phyloP scores from a whole-genome alignment of 73 alveolate genomes.

The Paramecium sexaurelia region DNA sequence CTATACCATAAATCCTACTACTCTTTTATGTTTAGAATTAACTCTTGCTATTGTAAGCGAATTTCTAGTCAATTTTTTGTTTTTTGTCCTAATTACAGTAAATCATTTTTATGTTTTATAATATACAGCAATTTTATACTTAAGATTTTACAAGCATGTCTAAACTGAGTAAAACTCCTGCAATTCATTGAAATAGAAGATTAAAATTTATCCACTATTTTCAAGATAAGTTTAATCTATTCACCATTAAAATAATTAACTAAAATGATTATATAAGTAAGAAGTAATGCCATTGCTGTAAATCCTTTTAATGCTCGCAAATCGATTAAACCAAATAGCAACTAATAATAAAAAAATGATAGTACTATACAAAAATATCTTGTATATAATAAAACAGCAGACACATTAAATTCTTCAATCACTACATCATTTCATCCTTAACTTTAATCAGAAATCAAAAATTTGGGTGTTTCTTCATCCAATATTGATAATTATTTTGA shows the following conservation, averaged over 20 bases:
- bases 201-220: not conserved
- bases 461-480: not conserved
- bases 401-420: not conserved
- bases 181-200: too few relatives aligned
- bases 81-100: slow-evolving; percentile 32
- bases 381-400: not conserved
- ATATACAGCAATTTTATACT: not conserved
- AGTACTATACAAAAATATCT: not conserved
- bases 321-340: not conserved
- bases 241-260: not conserved
- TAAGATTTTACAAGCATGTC: too few relatives aligned
- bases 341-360: not conserved
- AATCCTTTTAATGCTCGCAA: not conserved
- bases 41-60: too few relatives aligned
- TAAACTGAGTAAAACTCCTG: too few relatives aligned
- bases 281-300: not conserved
- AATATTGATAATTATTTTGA: not conserved
- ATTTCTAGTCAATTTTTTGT: too few relatives aligned
- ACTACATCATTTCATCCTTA: slow-evolving; percentile 14
- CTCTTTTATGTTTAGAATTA: too few relatives aligned
- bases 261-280: not conserved
- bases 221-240: not conserved
- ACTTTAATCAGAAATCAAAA: not conserved
- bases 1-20: too few relatives aligned
- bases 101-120: slow-evolving; percentile 20